Evolutionary conservation across 139 green algal species (phyloP).

Genomic region (Dunaliella primolecta): DNA sequence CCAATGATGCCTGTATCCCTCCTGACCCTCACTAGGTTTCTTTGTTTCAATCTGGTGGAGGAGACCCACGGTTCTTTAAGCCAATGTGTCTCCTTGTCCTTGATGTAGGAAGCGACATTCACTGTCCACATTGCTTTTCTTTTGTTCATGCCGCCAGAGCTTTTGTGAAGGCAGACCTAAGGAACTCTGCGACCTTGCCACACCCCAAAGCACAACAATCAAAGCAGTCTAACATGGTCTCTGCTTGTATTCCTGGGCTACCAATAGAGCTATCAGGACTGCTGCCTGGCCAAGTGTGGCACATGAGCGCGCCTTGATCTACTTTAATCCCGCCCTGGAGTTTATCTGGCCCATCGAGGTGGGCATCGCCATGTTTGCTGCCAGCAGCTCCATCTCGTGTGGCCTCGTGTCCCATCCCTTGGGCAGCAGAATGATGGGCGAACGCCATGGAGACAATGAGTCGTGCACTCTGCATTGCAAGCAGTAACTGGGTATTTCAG

Average conservation of each 20-base stretch:
- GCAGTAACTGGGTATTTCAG: too few relatives aligned
- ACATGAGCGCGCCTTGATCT: neutral
- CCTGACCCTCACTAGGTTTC: neutral
- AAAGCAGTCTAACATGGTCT: neutral
- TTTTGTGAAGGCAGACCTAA: neutral
- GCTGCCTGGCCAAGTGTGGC: neutral
- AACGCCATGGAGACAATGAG: neutral
- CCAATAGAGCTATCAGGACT: neutral
- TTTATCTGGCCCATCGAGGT: neutral
- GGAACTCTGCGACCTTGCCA: neutral
- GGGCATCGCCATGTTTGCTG: neutral
- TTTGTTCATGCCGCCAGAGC: neutral
- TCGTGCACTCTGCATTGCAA: neutral
- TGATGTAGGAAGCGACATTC: neutral
- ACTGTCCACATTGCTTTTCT: neutral
- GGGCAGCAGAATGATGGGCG: neutral
- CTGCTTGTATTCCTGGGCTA: neutral
- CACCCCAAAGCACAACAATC: neutral
- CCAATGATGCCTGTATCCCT: too few relatives aligned
- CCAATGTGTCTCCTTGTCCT: too few relatives aligned
- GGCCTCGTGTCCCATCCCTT: too few relatives aligned
- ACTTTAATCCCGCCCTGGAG: neutral
- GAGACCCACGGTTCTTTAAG: too few relatives aligned
- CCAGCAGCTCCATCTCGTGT: neutral
- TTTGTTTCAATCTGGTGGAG: too few relatives aligned